These are phyloP conservation scores for Saraca asoca DNA, from an alignment of 331 rosid species.

Conservation along the genomic window DNA sequence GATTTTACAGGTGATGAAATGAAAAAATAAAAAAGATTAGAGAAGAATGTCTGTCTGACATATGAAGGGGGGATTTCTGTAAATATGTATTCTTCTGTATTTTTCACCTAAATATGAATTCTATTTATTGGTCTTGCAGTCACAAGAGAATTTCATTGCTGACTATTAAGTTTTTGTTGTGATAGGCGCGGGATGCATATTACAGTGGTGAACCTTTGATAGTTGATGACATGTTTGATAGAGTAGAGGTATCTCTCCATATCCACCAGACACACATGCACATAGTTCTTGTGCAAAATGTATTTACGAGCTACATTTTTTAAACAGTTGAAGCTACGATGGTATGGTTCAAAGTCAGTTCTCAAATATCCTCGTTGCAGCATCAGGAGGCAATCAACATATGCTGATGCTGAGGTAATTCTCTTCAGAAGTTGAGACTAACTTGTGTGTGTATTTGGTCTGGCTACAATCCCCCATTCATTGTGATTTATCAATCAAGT, in stretches of 20 bases:
- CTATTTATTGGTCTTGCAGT: neutral
- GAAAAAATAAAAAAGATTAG: neutral
- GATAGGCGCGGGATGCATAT: constrained; percentile 80
- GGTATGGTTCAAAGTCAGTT: constrained; percentile 83
- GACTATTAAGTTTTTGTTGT: neutral
- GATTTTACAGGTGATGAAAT: neutral
- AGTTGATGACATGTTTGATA: constrained; percentile 90
- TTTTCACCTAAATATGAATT: neutral
- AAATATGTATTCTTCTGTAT: neutral
- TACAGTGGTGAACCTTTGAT: constrained; percentile 83
- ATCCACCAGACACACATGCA: neutral
- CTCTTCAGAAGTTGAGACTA: constrained; percentile 15
- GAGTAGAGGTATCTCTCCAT: constrained; percentile 65
- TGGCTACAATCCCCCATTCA: neutral
- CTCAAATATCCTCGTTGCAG: constrained; percentile 85
- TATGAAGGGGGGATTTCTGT: neutral
- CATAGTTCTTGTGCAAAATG: constrained; percentile 2
- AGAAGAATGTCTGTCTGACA: neutral
- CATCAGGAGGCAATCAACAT: constrained; percentile 82
- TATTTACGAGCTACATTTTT: neutral
- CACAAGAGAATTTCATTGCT: constrained; percentile 9
- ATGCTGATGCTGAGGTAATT: constrained; percentile 91
- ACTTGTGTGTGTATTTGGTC: neutral
- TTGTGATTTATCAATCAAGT: neutral
- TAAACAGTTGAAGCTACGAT: constrained; percentile 70